Base-by-base conservation (phyloP, 306 rosid genomes). In the Quercus engelmannii region DNA sequence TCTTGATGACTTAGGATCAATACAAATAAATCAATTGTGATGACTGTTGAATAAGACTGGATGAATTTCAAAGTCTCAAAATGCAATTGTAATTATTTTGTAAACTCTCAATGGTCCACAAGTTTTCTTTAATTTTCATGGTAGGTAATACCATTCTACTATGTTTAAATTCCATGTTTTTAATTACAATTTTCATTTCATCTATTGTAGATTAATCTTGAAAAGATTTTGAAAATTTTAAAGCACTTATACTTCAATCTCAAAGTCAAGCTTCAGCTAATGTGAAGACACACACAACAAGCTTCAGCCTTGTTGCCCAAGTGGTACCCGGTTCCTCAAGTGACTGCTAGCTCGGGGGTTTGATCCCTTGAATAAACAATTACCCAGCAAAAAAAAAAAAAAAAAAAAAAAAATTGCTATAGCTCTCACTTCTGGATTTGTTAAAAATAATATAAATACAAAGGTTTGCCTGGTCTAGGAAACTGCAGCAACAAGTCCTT, bases 131-230 rank as follows among this genome's bases (percentile, higher is more conserved):
- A 64, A 30, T n/a, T 25, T 61, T 61, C 68, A 61, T 61, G 19
- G 43, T 41, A 23, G 76, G 43, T 43, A 13, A 23, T 49, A 12
- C 26, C 62, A 55, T 72, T 57, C 41, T 62, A 17, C 23, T 72
- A 55, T 31, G 57, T 62, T 64, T 56, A 51, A 6, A 72, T 26
- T 21, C 19, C 25, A 23, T 33, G 71, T 49, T 55, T 72, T 20
- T 67, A 20, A 52, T 55, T 76, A 73, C 21, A 68, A 77, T 14
- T 19, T 56, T 30, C 65, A 17, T 52, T 76, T 73, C 80, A 23
- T 71, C 52, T 71, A 49, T 15, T 31, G 67, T 76, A 56, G 33
- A 71, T 65, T 51, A 21, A 79, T 80, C 54, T 77, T 74, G 51
- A 76, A 54, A 67, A 49, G 62, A 19, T 55, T 55, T 20, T 15